A percentile compares a stretch with the other conserved stretches of the same genome.
These are phyloP conservation scores for Calendula officinalis DNA, from an alignment of 129 eudicot genomes.

Conservation along the genomic window DNA sequence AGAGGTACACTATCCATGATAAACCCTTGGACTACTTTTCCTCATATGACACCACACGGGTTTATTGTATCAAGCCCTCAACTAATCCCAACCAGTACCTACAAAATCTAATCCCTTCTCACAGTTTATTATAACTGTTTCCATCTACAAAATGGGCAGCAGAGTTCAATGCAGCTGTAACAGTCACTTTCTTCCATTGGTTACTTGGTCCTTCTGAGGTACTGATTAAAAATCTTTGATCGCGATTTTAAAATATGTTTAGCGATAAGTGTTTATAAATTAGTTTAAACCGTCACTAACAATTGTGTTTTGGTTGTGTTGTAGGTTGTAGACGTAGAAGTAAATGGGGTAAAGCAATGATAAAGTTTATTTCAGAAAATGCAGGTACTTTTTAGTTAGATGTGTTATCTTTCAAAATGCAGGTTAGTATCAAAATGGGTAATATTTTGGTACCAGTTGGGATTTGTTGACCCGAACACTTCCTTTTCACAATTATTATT, in stretches of 20 bases:
- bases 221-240: background rate
- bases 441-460: too few species aligned
- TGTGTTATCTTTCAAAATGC: too few species aligned
- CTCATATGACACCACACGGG: too few species aligned
- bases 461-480: too few species aligned
- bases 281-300: background rate
- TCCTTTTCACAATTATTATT: too few species aligned
- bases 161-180: constrained; percentile 91
- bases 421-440: too few species aligned
- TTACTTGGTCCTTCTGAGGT: constrained; percentile 99
- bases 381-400: constrained; percentile 51
- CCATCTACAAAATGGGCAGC: constrained; percentile 99
- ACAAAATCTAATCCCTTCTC: too few species aligned
- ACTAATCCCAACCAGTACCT: too few species aligned
- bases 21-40: too few species aligned
- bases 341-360: constrained; percentile 94
- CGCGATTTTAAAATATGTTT: background rate
- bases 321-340: constrained; percentile 88
- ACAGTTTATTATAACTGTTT: too few species aligned
- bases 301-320: constrained; percentile 4
- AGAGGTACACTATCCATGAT: constrained; percentile 93
- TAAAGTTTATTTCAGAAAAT: constrained; percentile 88
- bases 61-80: too few species aligned
- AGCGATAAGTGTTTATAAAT: background rate
- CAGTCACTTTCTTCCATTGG: constrained; percentile 99